Evolutionary conservation across 345 rosid genomes (phyloP).

Genomic region (Citrus glauca): DNA sequence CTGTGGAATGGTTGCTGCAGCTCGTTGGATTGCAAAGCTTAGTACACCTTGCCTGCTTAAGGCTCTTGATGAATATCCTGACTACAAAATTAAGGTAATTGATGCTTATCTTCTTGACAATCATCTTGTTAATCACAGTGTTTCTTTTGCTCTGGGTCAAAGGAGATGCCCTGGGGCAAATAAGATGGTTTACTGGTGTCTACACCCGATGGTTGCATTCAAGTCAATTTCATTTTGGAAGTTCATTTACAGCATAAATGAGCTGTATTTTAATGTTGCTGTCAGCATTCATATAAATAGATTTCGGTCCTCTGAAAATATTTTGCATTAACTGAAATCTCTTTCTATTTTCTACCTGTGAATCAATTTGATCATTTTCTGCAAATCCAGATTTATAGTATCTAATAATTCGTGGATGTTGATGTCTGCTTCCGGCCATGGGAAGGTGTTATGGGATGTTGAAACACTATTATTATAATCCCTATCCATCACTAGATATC

Average conservation of each 20-base stretch:
- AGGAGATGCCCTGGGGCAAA: not conserved
- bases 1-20: conserved; percentile 99
- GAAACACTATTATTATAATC: not conserved
- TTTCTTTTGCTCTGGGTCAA: not conserved
- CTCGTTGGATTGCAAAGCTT: conserved; percentile 96
- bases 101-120: not conserved
- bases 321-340: not conserved
- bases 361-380: no score
- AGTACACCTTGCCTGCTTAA: conserved; percentile 73
- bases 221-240: no score
- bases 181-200: not conserved
- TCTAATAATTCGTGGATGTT: not conserved
- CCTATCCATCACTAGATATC: not conserved
- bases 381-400: not conserved
- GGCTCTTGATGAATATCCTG: conserved; percentile 68
- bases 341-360: no score
- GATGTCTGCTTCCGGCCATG: not conserved
- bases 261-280: not conserved
- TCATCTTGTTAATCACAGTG: not conserved
- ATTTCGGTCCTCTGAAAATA: not conserved
- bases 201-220: no score
- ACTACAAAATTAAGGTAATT: conserved; percentile 73
- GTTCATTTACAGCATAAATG: not conserved
- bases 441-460: not conserved
- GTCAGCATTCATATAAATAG: not conserved